Percentiles rank a stretch among this genome's conserved stretches.
Conservation (phyloP, 495 filamentous ascomycete species). For the Neurospora sp. region DNA sequence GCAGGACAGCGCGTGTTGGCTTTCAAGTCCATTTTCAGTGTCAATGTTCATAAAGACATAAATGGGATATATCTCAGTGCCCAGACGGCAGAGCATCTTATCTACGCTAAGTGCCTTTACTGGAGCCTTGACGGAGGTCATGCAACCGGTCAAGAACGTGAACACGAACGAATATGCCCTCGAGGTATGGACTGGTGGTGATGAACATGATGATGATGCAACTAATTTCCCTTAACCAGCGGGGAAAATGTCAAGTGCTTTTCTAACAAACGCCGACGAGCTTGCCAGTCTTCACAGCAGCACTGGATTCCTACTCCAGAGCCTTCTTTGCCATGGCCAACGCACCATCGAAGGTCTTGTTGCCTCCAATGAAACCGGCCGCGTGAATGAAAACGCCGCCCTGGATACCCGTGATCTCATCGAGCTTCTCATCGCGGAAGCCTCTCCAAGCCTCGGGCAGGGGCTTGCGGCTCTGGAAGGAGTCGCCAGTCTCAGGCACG, state of each 20-base stretch:
- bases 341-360: slow-evolving; percentile 83
- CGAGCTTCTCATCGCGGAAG: slow-evolving; percentile 72
- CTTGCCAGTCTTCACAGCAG: background rate
- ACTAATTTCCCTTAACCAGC: background rate
- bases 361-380: slow-evolving; percentile 91
- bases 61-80: background rate
- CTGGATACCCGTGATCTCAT: slow-evolving; percentile 57
- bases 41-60: background rate
- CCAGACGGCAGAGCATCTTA: background rate
- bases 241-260: background rate
- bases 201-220: background rate
- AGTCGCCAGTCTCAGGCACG: slow-evolving; percentile 67
- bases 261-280: background rate
- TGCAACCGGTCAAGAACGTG: background rate
- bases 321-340: slow-evolving; percentile 76
- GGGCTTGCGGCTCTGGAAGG: slow-evolving; percentile 82
- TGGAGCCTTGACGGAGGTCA: background rate
- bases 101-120: background rate
- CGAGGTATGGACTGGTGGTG: background rate
- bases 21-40: background rate
- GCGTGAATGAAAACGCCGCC: slow-evolving; percentile 92
- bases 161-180: background rate
- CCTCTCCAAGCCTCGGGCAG: slow-evolving; percentile 89
- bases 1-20: background rate
- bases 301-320: slow-evolving; percentile 10